A percentile compares a stretch with the other conserved stretches of the same genome.
These are phyloP conservation scores for Coemansia sp. DNA, from an alignment of 192 early-diverging fungal genomes.

Conservation along the genomic window DNA sequence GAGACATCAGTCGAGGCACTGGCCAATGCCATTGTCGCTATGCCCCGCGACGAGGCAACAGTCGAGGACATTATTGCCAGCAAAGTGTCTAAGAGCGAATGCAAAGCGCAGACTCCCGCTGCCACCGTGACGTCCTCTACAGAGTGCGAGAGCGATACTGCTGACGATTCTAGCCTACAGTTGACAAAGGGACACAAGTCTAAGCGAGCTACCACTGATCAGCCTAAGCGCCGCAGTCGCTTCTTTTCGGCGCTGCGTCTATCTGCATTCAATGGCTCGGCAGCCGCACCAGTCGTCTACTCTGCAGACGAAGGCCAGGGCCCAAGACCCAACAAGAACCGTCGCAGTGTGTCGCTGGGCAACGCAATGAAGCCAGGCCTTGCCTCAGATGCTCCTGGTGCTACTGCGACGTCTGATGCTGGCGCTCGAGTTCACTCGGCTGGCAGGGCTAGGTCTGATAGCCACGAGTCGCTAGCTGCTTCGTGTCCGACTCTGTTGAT, in stretches of 20 bases:
- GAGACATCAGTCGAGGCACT: slow-evolving; percentile 40
- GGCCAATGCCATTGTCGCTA: slow-evolving; percentile 30
- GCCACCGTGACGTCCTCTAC: neutral
- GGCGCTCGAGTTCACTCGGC: neutral
- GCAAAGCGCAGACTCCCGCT: neutral
- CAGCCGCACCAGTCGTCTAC: neutral
- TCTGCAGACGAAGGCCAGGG: neutral
- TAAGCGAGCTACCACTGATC: neutral
- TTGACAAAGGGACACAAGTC: neutral
- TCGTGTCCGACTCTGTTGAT: slow-evolving; percentile 37
- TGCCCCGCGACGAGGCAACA: slow-evolving; percentile 38
- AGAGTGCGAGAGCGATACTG: neutral
- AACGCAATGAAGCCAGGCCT: neutral
- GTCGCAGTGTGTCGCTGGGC: slow-evolving; percentile 50
- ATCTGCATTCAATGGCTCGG: slow-evolving; percentile 13
- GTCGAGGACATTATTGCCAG: slow-evolving; percentile 53
- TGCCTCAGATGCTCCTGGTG: neutral
- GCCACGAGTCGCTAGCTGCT: slow-evolving; percentile 23
- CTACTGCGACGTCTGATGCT: neutral
- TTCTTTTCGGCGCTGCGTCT: slow-evolving; percentile 39
- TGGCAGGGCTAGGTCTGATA: slow-evolving; percentile 11
- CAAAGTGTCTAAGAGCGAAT: slow-evolving; percentile 21
- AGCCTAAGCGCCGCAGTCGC: slow-evolving; percentile 48
- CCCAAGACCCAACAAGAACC: neutral
- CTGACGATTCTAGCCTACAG: neutral